Conservation (phyloP, 1,139 yeast species). For the Pichia sp. region DNA sequence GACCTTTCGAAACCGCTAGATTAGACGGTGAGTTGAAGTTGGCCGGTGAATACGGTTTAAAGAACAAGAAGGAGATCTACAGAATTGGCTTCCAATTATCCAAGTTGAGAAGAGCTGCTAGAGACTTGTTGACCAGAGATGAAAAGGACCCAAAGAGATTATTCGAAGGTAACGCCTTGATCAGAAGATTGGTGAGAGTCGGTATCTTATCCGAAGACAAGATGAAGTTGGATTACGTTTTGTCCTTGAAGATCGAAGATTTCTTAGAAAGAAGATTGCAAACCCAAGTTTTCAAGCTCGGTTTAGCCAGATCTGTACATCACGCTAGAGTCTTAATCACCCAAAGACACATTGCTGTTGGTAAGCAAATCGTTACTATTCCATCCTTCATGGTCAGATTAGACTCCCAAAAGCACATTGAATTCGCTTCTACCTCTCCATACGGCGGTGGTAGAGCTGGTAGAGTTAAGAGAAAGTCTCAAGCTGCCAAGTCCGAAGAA, state of each 20-base stretch:
- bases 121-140: constrained; percentile 99
- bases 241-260: constrained; percentile 97
- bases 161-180: constrained; percentile 99
- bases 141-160: constrained; percentile 99
- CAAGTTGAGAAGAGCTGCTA: constrained; percentile 99
- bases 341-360: constrained; percentile 99
- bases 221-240: constrained; percentile 99
- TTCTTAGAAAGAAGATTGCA: constrained; percentile 99
- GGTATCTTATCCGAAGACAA: constrained; percentile 99
- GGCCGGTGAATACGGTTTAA: constrained; percentile 99
- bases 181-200: constrained; percentile 94
- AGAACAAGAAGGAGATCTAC: constrained; percentile 99
- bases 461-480: constrained; percentile 98
- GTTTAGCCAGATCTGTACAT: constrained; percentile 99
- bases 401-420: constrained; percentile 99
- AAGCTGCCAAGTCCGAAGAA: constrained; percentile 52
- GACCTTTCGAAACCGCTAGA: constrained; percentile 99
- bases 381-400: constrained; percentile 99
- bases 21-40: constrained; percentile 98
- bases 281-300: constrained; percentile 99
- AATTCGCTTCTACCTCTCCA: constrained; percentile 98
- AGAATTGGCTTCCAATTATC: constrained; percentile 98
- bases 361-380: constrained; percentile 97
- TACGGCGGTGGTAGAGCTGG: constrained; percentile 99
- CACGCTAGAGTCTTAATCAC: constrained; percentile 99